phyloP scores from a whole-genome alignment of 371 early-diverging fungal species.

The Mortierella sp. region DNA sequence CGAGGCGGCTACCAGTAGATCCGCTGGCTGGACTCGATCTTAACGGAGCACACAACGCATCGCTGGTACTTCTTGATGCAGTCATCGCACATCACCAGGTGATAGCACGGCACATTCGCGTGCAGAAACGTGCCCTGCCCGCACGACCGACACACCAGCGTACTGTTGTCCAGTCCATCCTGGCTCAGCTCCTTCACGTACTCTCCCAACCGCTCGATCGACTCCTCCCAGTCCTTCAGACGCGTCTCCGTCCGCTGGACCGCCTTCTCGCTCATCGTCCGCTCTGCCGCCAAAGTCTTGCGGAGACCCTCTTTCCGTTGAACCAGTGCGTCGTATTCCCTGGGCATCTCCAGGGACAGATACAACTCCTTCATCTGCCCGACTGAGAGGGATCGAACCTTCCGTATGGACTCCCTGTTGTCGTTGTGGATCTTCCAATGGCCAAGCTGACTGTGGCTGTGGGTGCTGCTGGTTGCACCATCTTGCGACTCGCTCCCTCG shows the following conservation, averaged over 20 bases:
- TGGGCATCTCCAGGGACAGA: not conserved
- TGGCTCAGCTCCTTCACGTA: slow-evolving; percentile 8
- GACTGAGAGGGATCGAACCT: not conserved
- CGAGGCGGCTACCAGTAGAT: slow-evolving; percentile 45
- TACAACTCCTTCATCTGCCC: not conserved
- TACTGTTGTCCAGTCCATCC: slow-evolving; percentile 33
- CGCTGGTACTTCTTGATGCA: slow-evolving; percentile 30
- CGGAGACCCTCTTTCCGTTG: not conserved
- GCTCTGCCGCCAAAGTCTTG: not conserved
- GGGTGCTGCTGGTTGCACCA: not conserved
- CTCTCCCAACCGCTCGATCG: slow-evolving; percentile 20
- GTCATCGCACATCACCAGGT: slow-evolving; percentile 54
- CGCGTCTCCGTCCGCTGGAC: slow-evolving; percentile 14
- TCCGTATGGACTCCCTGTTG: not conserved
- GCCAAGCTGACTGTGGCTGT: not conserved
- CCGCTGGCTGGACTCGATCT: slow-evolving; percentile 25
- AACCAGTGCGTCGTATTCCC: not conserved
- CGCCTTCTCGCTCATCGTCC: not conserved
- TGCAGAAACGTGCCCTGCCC: slow-evolving; percentile 38
- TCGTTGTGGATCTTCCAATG: not conserved
- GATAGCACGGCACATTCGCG: slow-evolving; percentile 54
- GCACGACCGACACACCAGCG: slow-evolving; percentile 45
- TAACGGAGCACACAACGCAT: slow-evolving; percentile 37
- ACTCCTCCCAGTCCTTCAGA: slow-evolving; percentile 23
- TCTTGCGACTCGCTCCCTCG: not conserved